Evolutionary conservation across 2,329 filamentous ascomycete species (phyloP), one percentile per base, ranked within the genome.

Genomic region (Boeremia lycopersici): DNA sequence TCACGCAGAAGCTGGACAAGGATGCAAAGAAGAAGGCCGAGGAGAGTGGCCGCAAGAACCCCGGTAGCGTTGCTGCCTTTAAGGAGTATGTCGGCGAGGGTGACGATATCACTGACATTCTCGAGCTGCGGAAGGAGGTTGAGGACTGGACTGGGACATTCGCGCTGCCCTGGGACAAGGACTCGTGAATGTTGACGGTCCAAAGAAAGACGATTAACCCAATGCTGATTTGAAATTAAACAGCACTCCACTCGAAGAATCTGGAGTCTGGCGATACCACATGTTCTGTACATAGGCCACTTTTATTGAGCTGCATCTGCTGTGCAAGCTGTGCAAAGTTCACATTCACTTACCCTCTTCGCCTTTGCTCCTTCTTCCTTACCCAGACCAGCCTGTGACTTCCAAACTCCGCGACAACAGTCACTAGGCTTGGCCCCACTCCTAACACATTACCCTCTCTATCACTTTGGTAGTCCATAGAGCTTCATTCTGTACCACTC

Each of bases 101-200:
- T 23, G 69, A 77, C 40, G 73, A 77, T 13, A 69, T 76, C 39
- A 75, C 71, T 5, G 75, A 77, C 23, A 75, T 77, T 30, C 68
- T 77, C 26, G 71, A 76, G 53, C 57, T 77, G 29, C 62, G 75
- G 42, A 70, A 72, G 48, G 75, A 77, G 42, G 75, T 77, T 7
- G 73, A 75, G 56, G 74, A 76, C 43, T 77, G 75, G 75, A 74
- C 76, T 12, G 72, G 73, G 17, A 77, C 75, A 6, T 77, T 77
- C 54, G 72, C 70, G 25, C 60, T 77, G 23, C 75, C 75, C 1
- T 77, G 75, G 75, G 68, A 70, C 48, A 74, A 74, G 62, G 51
- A 60, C 34, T 59, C 61, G 43, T 72, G 55, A 57, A 45, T 2
- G n/a, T 19, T 17, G 23, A n/a, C 4, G 25, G n/a, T 26, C 30